These are phyloP conservation scores for Backusella westeae DNA, from an alignment of 192 early-diverging fungal genomes.

Conservation along the genomic window DNA sequence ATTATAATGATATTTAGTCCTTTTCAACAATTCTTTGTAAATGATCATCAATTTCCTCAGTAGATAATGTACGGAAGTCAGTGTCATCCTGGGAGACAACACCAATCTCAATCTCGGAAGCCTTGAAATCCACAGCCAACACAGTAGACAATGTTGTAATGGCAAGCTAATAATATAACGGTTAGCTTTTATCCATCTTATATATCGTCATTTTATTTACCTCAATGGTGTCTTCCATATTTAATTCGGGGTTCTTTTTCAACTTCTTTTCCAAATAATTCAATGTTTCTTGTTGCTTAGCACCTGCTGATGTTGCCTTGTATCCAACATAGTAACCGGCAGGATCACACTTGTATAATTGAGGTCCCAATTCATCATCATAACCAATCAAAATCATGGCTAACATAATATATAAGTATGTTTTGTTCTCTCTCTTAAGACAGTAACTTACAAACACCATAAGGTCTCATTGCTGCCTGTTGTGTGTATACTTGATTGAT, in stretches of 20 bases:
- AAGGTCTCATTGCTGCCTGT: slow-evolving; percentile 96
- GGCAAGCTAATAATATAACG: slow-evolving; percentile 60
- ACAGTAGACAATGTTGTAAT: slow-evolving; percentile 92
- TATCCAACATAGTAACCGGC: slow-evolving; percentile 98
- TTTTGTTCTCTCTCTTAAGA: too few species aligned
- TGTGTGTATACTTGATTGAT: slow-evolving; percentile 99
- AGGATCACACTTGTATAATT: slow-evolving; percentile 97
- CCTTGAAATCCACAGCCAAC: slow-evolving; percentile 93
- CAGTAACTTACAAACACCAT: slow-evolving; percentile 83
- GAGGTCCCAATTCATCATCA: slow-evolving; percentile 95
- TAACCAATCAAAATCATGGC: slow-evolving; percentile 97
- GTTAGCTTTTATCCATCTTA: background rate
- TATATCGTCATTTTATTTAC: slow-evolving; percentile 41
- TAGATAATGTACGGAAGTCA: slow-evolving; percentile 74
- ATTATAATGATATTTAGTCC: slow-evolving; percentile 50
- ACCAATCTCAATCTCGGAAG: slow-evolving; percentile 94
- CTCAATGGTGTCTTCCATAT: slow-evolving; percentile 89
- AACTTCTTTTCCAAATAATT: slow-evolving; percentile 98
- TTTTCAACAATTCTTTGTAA: slow-evolving; percentile 85
- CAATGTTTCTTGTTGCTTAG: slow-evolving; percentile 93
- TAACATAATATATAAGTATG: slow-evolving; percentile 23
- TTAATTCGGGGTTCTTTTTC: slow-evolving; percentile 83
- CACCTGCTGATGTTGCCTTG: slow-evolving; percentile 92
- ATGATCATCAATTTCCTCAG: slow-evolving; percentile 86
- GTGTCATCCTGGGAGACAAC: slow-evolving; percentile 76